phyloP scores from a whole-genome alignment of 2,329 filamentous ascomycete species.

The Canariomyces notabilis region DNA sequence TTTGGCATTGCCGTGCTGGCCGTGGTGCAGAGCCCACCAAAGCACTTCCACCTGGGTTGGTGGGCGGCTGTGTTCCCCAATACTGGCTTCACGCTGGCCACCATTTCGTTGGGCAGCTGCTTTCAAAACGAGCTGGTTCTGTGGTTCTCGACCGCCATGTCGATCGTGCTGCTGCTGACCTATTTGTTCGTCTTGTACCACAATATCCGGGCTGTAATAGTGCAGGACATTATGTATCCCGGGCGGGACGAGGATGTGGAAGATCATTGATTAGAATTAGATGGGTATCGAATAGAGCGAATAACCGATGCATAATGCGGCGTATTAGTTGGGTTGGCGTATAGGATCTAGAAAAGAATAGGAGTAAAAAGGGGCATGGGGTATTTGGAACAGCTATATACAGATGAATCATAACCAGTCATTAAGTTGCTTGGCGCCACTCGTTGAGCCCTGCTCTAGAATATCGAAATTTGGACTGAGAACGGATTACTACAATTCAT shows the following conservation, averaged over 20 bases:
- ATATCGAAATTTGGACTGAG: too few relatives aligned
- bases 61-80: slow-evolving; percentile 62
- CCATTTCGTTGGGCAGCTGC: slow-evolving; percentile 48
- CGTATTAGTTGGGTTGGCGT: too few relatives aligned
- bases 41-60: slow-evolving; percentile 56
- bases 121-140: slow-evolving; percentile 41
- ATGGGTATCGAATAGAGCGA: background rate
- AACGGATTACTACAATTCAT: too few relatives aligned
- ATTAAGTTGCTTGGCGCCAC: too few relatives aligned
- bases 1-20: slow-evolving; percentile 46
- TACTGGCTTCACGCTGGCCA: slow-evolving; percentile 53
- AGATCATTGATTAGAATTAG: slow-evolving; percentile 32
- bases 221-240: slow-evolving; percentile 53
- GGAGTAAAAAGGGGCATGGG: too few relatives aligned
- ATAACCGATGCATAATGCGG: too few relatives aligned
- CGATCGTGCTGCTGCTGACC: slow-evolving; percentile 37
- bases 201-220: slow-evolving; percentile 43
- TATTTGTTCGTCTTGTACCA: slow-evolving; percentile 42
- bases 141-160: slow-evolving; percentile 48
- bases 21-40: slow-evolving; percentile 41
- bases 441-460: too few relatives aligned
- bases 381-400: too few relatives aligned
- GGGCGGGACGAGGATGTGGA: slow-evolving; percentile 50
- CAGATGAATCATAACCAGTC: too few relatives aligned
- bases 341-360: too few relatives aligned